phyloP scores from a whole-genome alignment of 805 yeast genomes.

The Saccharomycopsis fodiens region DNA sequence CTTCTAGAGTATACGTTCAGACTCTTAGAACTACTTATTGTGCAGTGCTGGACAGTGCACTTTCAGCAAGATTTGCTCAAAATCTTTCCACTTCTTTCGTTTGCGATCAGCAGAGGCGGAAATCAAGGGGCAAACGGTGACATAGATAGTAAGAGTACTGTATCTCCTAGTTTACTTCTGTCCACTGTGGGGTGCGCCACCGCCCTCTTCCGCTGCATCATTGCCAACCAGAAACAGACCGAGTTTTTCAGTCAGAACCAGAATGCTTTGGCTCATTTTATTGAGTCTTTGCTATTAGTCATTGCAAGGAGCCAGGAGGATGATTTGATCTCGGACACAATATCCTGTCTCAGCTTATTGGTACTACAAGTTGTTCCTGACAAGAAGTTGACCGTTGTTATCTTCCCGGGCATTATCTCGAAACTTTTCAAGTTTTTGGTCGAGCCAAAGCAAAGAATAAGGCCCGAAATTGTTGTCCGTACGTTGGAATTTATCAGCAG shows the following conservation, averaged over 20 bases:
- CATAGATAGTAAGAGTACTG: neutral
- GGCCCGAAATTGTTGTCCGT: neutral
- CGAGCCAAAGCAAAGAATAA: constrained; percentile 1
- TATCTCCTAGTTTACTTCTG: constrained; percentile 5
- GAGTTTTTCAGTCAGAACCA: constrained; percentile 9
- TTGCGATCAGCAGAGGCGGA: neutral
- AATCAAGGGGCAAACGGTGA: neutral
- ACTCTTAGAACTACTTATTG: constrained; percentile 4
- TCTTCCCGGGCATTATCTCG: constrained; percentile 17
- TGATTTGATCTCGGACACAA: neutral
- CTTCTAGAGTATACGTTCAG: constrained; percentile 8
- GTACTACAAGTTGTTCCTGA: constrained; percentile 8
- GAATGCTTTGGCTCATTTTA: constrained; percentile 14
- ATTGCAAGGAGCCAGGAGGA: neutral
- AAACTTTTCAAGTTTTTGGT: constrained; percentile 14
- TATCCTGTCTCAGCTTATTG: constrained; percentile 4
- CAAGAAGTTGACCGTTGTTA: constrained; percentile 3
- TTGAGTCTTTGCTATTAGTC: neutral
- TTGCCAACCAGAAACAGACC: neutral
- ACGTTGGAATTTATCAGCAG: constrained; percentile 2
- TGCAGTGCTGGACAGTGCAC: constrained; percentile 10
- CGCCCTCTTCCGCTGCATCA: constrained; percentile 2
- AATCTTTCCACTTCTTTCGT: constrained; percentile 13
- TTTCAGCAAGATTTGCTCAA: constrained; percentile 5
- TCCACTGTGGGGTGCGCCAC: constrained; percentile 1